Conservation (phyloP, 2,329 filamentous ascomycete genomes). For the Chalaropsis thielavioides region DNA sequence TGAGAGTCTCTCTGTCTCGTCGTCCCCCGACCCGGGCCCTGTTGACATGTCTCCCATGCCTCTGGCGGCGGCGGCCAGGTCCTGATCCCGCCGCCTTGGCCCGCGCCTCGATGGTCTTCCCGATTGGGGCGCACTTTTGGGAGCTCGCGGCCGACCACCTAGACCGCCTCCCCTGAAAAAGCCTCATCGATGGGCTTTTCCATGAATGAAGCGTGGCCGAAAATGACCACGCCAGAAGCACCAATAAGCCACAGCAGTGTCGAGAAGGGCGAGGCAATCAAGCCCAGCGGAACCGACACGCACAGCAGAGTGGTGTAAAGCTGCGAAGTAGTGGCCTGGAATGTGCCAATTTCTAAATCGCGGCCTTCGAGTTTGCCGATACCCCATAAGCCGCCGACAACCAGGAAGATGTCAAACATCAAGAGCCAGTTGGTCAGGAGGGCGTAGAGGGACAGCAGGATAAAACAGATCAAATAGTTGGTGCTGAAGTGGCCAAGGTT, state of each 20-base stretch:
- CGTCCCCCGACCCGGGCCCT: constrained; percentile 18
- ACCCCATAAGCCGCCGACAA: constrained; percentile 73
- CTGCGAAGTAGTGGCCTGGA: constrained; percentile 77
- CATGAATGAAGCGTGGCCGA: constrained; percentile 90
- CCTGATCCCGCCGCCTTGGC: constrained; percentile 32
- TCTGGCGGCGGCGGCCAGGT: constrained; percentile 30
- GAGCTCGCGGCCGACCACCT: constrained; percentile 99
- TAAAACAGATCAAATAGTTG: constrained; percentile 91
- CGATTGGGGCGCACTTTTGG: constrained; percentile 82
- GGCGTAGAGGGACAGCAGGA: constrained; percentile 92
- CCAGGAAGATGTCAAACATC: constrained; percentile 83
- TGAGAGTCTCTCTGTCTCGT: background rate
- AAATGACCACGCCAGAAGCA: constrained; percentile 80
- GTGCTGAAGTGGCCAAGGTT: constrained; percentile 94
- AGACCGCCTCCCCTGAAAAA: constrained; percentile 99
- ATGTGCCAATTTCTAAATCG: constrained; percentile 73
- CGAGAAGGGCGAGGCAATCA: constrained; percentile 70
- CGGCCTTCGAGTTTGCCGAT: constrained; percentile 81
- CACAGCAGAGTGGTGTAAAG: constrained; percentile 81
- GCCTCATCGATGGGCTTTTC: constrained; percentile 99
- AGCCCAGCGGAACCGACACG: constrained; percentile 67
- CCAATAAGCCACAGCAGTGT: constrained; percentile 92
- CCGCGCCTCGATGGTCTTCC: constrained; percentile 91
- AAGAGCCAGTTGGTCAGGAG: constrained; percentile 75
- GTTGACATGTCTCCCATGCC: constrained; percentile 27